Evolutionary conservation across 2,329 filamentous ascomycete species (phyloP).

Genomic region (Alternaria sp.): DNA sequence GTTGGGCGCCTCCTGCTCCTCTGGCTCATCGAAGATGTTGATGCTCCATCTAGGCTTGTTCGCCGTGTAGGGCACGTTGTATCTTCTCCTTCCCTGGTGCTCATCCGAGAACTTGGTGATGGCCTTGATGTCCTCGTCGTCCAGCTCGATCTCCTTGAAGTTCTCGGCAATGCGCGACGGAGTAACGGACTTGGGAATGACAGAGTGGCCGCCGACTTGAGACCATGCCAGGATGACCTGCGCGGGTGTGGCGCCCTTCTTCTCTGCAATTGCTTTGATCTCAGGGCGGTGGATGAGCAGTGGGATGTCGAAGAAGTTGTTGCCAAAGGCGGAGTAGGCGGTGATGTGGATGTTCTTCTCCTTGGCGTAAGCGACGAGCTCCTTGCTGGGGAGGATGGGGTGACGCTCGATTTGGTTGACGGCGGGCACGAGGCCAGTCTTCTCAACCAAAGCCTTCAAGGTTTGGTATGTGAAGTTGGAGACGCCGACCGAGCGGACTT

Average conservation of each 20-base stretch:
- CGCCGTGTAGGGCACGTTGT: constrained; percentile 49
- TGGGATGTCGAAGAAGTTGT: constrained; percentile 53
- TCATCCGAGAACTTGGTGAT: constrained; percentile 54
- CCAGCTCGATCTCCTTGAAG: constrained; percentile 38
- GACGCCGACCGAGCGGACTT: constrained; percentile 39
- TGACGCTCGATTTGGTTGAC: constrained; percentile 43
- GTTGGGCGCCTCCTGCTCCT: constrained; percentile 59
- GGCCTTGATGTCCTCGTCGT: constrained; percentile 31
- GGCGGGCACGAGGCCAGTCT: constrained; percentile 41
- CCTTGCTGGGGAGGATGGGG: constrained; percentile 37
- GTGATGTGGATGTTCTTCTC: constrained; percentile 44
- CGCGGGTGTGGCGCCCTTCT: constrained; percentile 70
- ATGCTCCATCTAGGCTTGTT: constrained; percentile 63
- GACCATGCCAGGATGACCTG: constrained; percentile 88
- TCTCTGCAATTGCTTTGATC: constrained; percentile 70
- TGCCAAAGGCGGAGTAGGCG: constrained; percentile 53
- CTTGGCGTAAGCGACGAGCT: constrained; percentile 38
- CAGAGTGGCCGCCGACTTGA: constrained; percentile 64
- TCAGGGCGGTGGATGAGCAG: constrained; percentile 73
- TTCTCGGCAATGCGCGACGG: constrained; percentile 37
- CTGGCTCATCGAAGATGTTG: constrained; percentile 62
- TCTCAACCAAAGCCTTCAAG: constrained; percentile 63
- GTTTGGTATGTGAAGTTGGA: constrained; percentile 43
- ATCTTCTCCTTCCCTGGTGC: constrained; percentile 67
- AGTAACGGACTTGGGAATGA: constrained; percentile 43